Evolutionary conservation across 2,329 filamentous ascomycete species (phyloP), one percentile per base, ranked within the genome.

Genomic region (Elsinoe arachidis): DNA sequence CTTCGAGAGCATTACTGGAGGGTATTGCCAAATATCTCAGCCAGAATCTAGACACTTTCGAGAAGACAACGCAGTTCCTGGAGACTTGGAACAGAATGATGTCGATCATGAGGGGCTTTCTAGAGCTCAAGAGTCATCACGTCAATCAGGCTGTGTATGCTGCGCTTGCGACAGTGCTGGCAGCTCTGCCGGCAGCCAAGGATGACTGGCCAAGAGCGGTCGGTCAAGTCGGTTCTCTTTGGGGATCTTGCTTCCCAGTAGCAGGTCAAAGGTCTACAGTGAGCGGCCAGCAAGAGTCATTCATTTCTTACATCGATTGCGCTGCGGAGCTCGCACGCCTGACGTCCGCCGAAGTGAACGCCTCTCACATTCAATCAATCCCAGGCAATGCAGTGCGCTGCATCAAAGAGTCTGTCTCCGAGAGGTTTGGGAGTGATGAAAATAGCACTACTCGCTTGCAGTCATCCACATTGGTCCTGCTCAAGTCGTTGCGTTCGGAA

Each of bases 231-330:
- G 59, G 66, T 5, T 57, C 61, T 1, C 58, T 71, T 3, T 71
- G 69, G 69, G 61, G 67, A 1, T 68, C 66, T 17, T 37, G 63
- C 5, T 58, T 66, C 4, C 69, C 69, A 2, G 54, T 54, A 23
- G 55, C 59, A 1, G 51, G 61, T 26, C 60, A 63, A 23, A 23
- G 43, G 6, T 47, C 44, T 15, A 59, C 60, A 14, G 59, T 62
- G 19, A 56, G 58, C 14, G 67, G 67, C 11, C 95, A 93, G 63
- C 89, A 96, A 67, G 85, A 85, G 58, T 90, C 88, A 10, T 80
- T 92, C n/a, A 74, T 88, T 30, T 87, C 90, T n/a, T 96, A 96
- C 72, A 81, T 93, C 1, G 80, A 84, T 19, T 80, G 87, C 1
- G 80, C 93, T 39, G 77, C 83, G 57, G 85, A 93, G 63, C 78